Evolutionary conservation across 1,284 basidiomycete species (phyloP), one percentile per base, ranked within the genome.

Genomic region (Cryptococcus sp.): DNA sequence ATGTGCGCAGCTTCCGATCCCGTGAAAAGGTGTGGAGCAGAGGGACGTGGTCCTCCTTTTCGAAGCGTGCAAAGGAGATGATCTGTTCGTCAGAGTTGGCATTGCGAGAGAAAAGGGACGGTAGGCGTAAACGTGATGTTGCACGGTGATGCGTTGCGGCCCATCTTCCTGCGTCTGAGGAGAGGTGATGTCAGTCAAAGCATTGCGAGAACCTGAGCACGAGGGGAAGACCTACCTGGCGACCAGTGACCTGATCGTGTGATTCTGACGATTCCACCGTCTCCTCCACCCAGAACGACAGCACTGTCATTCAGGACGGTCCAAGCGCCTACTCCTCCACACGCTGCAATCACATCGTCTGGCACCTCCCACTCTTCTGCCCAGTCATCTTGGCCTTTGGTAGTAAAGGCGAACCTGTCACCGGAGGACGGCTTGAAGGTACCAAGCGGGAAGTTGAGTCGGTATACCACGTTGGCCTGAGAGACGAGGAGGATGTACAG

Each of bases 11-110:
- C 54, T 88, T 88, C 56, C 88, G 84, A 79, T 96, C 92, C 57
- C 91, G 83, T n/a, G 92, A 92, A 50, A 96, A 83, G 1, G 91
- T 88, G 84, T 91, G 94, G 20, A 88, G 78, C 61, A 89, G 82
- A 13, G 83, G 83, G 57, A 88, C 81, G 67, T 90, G 86, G 25
- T 70, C 68, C 1, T 62, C 58, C 17, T 64, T 60, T 3, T 62
- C 57, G 42, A 62, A 71, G 23, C 59, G 57, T 16, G 71, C 69
- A 43, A 74, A 69, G 3, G 72, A 71, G 41, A 75, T 65, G 61
- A 73, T 58, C 22, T 66, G 64, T 56, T 76, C 73, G 56, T 71
- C 70, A 5, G 58, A 60, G 48, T 55, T 57, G 13, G 62, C 53
- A 2, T 60, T 55, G 1, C 71, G 68, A 7, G 71, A 71, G 58